These are phyloP conservation scores for Penicillium parvum DNA, from an alignment of 495 filamentous ascomycete species.

Conservation along the genomic window DNA sequence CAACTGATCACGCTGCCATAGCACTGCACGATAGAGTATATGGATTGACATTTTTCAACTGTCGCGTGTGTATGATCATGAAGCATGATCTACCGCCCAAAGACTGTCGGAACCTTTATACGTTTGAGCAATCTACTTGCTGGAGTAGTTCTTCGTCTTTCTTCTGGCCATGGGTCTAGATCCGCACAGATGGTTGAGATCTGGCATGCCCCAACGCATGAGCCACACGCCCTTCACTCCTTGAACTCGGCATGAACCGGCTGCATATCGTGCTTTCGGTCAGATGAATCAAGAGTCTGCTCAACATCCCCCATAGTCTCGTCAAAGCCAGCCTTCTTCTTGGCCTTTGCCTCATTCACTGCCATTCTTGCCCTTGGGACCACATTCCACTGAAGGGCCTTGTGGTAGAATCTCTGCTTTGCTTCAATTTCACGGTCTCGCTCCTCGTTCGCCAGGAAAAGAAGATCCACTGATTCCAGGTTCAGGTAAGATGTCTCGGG, in stretches of 20 bases:
- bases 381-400: conserved; percentile 13
- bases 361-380: conserved; percentile 15
- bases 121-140: too few species aligned
- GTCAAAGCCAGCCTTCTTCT: conserved; percentile 7
- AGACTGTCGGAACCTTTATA: too few species aligned
- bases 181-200: neutral
- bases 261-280: neutral
- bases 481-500: conserved; percentile 29
- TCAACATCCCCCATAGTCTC: conserved; percentile 7
- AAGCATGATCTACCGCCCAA: too few species aligned
- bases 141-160: too few species aligned
- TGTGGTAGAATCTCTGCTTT: conserved; percentile 13
- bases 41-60: too few species aligned
- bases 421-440: conserved; percentile 8
- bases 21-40: too few species aligned
- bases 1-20: too few species aligned
- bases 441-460: conserved; percentile 8
- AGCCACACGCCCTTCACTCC: neutral
- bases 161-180: too few species aligned
- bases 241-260: conserved; percentile 5
- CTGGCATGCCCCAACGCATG: neutral
- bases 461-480: conserved; percentile 15
- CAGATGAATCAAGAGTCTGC: neutral
- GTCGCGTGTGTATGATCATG: too few species aligned
- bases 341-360: conserved; percentile 15